Evolutionary conservation across 345 rosid genomes (phyloP).

Genomic region (Eucalyptus marginata): DNA sequence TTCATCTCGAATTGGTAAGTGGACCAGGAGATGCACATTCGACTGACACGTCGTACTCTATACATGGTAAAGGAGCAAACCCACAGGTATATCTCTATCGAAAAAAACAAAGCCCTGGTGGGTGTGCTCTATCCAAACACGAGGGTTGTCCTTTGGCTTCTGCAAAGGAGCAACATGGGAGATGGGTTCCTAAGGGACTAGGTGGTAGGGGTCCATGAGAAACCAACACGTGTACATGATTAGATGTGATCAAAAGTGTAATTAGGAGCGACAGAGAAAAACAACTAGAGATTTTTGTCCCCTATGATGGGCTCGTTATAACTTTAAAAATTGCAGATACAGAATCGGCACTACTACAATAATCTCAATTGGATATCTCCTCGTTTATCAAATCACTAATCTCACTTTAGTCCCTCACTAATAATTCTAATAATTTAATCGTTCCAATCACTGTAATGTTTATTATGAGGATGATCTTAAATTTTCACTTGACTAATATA

Average conservation of each 20-base stretch:
- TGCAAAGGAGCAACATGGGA: not conserved
- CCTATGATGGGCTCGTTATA: not conserved
- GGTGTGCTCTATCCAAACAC: not conserved
- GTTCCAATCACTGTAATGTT: not conserved
- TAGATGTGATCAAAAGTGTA: not conserved
- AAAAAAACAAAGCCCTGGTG: not conserved
- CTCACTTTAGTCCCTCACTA: not conserved
- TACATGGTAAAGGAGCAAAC: not conserved
- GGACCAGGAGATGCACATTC: not conserved
- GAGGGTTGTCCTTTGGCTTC: not conserved
- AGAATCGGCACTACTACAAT: not conserved
- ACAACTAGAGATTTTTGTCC: not conserved
- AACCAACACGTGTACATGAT: not conserved
- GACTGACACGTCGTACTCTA: not conserved
- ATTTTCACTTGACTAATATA: not conserved
- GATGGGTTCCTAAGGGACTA: not conserved
- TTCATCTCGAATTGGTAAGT: not conserved
- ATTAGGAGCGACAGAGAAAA: not conserved
- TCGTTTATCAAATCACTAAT: not conserved
- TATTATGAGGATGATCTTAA: not conserved
- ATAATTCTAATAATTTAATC: not conserved
- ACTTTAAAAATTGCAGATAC: not conserved
- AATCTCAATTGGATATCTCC: not conserved
- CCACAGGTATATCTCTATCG: not conserved
- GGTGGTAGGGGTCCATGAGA: not conserved